Percentiles rank a stretch among this genome's conserved stretches.
Conservation (phyloP, 345 rosid genomes). For the Atalantia buxifolia region DNA sequence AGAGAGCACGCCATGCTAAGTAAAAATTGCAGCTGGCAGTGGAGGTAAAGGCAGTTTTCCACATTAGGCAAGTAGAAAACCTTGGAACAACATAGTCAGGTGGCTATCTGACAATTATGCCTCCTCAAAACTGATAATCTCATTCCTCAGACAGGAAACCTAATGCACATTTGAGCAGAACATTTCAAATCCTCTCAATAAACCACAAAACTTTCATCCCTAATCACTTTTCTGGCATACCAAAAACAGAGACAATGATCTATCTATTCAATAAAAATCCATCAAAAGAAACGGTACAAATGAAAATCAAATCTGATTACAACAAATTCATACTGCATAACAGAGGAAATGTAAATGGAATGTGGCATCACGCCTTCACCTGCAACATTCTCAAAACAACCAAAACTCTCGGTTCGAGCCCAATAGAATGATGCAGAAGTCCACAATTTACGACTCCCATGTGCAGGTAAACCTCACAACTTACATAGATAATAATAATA, state of each 20-base stretch:
- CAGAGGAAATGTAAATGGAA: slow-evolving; percentile 3
- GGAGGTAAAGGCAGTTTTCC: background rate
- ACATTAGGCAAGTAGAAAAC: background rate
- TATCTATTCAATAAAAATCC: slow-evolving; percentile 7
- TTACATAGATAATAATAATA: background rate
- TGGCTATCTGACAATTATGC: background rate
- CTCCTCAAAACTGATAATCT: background rate
- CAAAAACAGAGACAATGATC: background rate
- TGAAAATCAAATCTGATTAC: background rate
- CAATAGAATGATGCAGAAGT: slow-evolving; percentile 16
- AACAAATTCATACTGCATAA: background rate
- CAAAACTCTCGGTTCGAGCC: background rate
- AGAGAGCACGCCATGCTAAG: background rate
- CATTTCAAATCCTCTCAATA: background rate
- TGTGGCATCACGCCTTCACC: background rate
- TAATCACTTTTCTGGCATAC: background rate
- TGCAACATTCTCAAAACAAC: slow-evolving; percentile 7
- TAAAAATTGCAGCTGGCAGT: background rate
- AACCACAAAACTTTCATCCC: background rate
- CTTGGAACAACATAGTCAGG: background rate
- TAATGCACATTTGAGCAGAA: background rate
- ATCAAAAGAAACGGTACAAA: background rate
- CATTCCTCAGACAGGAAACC: background rate
- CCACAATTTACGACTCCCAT: slow-evolving; percentile 1
- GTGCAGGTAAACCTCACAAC: background rate